A percentile compares a stretch with the other conserved stretches of the same genome.
These are phyloP conservation scores for Alternaria burnsii DNA, from an alignment of 2,329 filamentous ascomycete genomes.

Conservation along the genomic window DNA sequence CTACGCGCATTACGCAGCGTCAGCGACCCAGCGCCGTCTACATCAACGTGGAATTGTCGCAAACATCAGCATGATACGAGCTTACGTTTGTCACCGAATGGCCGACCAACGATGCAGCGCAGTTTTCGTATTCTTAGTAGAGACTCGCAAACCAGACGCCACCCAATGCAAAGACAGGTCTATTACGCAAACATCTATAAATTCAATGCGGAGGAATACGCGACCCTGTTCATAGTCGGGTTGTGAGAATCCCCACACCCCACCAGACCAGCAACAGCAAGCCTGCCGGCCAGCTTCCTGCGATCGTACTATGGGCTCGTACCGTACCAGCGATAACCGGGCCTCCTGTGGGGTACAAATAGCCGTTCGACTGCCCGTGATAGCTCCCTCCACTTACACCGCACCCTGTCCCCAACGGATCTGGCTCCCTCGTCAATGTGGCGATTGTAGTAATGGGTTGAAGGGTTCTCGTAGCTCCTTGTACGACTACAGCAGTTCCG, in stretches of 20 bases:
- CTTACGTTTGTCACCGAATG: neutral
- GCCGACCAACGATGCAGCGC: neutral
- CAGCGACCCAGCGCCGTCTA: neutral
- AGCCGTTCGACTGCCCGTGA: constrained; percentile 6
- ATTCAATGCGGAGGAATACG: neutral
- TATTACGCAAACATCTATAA: constrained; percentile 11
- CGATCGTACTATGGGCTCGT: neutral
- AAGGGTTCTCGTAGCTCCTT: constrained; percentile 34
- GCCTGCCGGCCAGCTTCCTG: constrained; percentile 21
- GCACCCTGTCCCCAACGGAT: neutral
- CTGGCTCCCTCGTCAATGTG: constrained; percentile 19
- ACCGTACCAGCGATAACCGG: constrained; percentile 10
- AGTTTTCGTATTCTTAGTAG: neutral
- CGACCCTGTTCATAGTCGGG: constrained; percentile 24
- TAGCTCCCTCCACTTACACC: constrained; percentile 3
- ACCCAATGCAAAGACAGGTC: constrained; percentile 17
- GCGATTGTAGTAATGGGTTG: constrained; percentile 34
- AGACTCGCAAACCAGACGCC: constrained; percentile 11
- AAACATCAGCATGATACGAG: neutral
- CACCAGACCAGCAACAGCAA: constrained; percentile 23
- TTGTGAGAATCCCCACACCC: constrained; percentile 24
- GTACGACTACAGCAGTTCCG: constrained; percentile 39
- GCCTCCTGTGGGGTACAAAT: constrained; percentile 16
- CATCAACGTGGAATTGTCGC: neutral
- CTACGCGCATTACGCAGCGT: neutral